phyloP scores from a whole-genome alignment of 495 filamentous ascomycete genomes.

The Neurospora africana region DNA sequence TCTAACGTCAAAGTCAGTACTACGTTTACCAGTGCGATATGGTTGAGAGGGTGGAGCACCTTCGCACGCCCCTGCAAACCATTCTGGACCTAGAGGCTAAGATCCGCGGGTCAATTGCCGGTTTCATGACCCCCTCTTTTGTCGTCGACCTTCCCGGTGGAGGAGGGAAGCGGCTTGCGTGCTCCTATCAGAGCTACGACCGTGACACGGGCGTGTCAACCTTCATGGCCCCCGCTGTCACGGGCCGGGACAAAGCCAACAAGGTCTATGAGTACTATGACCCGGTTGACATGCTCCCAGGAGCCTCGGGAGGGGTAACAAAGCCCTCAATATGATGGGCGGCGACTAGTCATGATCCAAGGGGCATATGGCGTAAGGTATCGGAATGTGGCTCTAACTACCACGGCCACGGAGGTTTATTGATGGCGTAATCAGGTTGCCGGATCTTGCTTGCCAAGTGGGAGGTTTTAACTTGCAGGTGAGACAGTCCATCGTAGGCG shows the following conservation, averaged over 20 bases:
- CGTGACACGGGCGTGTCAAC: conserved; percentile 36
- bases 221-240: conserved; percentile 44
- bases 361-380: neutral
- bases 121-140: conserved; percentile 49
- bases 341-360: neutral
- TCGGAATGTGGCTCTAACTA: neutral
- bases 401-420: neutral
- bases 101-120: conserved; percentile 46
- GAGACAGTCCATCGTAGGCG: neutral
- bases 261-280: conserved; percentile 48
- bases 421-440: neutral
- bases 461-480: neutral
- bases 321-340: neutral
- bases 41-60: conserved; percentile 45
- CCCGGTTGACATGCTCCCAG: conserved; percentile 26
- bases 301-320: neutral
- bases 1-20: conserved; percentile 28
- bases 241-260: conserved; percentile 30
- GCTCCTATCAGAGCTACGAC: conserved; percentile 41
- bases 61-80: conserved; percentile 48
- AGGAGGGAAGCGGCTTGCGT: conserved; percentile 48
- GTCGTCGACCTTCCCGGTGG: conserved; percentile 52
- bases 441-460: neutral
- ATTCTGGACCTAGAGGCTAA: conserved; percentile 44
- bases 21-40: conserved; percentile 53